phyloP scores from a whole-genome alignment of 2,329 filamentous ascomycete genomes.

The Exophiala aquamarina region DNA sequence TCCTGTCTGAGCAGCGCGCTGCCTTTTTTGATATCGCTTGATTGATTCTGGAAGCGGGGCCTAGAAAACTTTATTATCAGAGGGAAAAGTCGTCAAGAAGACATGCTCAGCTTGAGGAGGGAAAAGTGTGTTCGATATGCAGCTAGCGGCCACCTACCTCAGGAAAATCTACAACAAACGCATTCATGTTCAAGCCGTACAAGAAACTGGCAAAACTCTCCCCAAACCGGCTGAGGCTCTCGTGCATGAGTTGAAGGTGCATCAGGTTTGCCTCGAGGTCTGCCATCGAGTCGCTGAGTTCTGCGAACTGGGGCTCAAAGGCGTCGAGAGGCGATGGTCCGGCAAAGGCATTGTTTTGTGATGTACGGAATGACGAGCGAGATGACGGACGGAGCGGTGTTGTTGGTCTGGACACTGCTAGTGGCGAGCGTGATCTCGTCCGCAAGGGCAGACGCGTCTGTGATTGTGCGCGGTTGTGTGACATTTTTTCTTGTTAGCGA shows the following conservation, averaged over 20 bases:
- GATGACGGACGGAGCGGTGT: constrained; percentile 90
- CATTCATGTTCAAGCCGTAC: constrained; percentile 98
- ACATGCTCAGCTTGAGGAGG: too few species aligned
- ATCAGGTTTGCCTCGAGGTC: constrained; percentile 97
- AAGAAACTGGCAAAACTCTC: constrained; percentile 95
- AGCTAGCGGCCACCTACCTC: constrained; percentile 63
- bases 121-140: too few species aligned
- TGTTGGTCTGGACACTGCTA: constrained; percentile 68
- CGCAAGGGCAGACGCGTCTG: neutral
- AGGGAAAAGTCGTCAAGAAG: neutral
- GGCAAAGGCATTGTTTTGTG: constrained; percentile 59
- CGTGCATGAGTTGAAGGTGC: constrained; percentile 95
- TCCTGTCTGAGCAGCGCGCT: constrained; percentile 34
- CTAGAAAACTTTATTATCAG: constrained; percentile 53
- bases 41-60: constrained; percentile 84
- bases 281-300: constrained; percentile 89
- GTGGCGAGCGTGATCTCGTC: neutral
- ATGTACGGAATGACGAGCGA: constrained; percentile 82
- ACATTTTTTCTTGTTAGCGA: neutral
- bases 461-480: neutral
- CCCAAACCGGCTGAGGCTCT: constrained; percentile 87
- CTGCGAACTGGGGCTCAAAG: constrained; percentile 88
- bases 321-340: constrained; percentile 64
- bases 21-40: constrained; percentile 60
- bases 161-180: constrained; percentile 96